Conservation (phyloP, 148 eudicot genomes). For the Simmondsia chinensis region DNA sequence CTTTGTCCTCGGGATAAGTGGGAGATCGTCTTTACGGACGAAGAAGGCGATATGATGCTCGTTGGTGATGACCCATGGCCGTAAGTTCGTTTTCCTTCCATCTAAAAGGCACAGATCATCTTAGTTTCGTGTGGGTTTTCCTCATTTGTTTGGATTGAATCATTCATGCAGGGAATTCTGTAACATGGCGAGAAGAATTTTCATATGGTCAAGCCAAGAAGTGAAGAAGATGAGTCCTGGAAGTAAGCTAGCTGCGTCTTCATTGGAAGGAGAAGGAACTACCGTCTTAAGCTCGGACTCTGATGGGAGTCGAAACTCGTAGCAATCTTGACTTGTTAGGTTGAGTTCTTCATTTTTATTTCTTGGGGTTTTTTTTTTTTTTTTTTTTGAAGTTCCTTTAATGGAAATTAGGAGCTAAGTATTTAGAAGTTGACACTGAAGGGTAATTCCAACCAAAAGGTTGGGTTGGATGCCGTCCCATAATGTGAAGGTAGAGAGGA, state of each 20-base stretch:
- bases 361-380: neutral
- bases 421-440: no score
- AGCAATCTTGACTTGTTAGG: no score
- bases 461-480: no score
- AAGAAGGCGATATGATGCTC: conserved; percentile 94
- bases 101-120: no score
- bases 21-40: conserved; percentile 89
- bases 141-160: neutral
- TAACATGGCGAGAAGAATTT: conserved; percentile 70
- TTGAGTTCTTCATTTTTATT: no score
- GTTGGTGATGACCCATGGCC: conserved; percentile 99
- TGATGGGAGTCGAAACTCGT: conserved; percentile 18
- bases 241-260: conserved; percentile 27
- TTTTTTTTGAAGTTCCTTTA: no score
- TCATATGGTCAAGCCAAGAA: conserved; percentile 77
- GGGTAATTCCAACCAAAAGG: no score
- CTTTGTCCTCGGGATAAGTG: conserved; percentile 64
- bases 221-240: conserved; percentile 73
- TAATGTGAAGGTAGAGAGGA: no score
- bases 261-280: conserved; percentile 43
- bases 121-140: no score
- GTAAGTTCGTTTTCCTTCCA: no score
- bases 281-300: conserved; percentile 41
- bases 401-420: no score
- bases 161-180: conserved; percentile 75